Conservation (phyloP, 2,329 filamentous ascomycete genomes). For the Hymenoscyphus fructigenus region DNA sequence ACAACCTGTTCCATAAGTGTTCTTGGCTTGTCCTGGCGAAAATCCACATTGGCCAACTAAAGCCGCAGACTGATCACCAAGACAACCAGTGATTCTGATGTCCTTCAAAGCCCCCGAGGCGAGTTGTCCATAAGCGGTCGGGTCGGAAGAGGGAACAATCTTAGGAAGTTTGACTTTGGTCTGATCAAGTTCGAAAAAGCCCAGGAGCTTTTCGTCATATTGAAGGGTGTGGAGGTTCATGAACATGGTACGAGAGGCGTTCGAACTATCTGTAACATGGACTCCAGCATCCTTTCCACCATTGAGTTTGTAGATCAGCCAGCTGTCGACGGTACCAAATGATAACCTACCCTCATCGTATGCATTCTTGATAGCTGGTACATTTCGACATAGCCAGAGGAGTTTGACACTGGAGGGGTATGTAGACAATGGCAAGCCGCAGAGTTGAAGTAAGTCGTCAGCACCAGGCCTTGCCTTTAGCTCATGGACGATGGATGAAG, state of each 20-base stretch:
- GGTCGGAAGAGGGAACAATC: conserved; percentile 73
- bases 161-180: conserved; percentile 71
- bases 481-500: conserved; percentile 68
- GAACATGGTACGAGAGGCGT: conserved; percentile 86
- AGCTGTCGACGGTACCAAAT: conserved; percentile 80
- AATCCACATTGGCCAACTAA: conserved; percentile 80
- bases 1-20: conserved; percentile 83
- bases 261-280: conserved; percentile 76
- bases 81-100: conserved; percentile 70
- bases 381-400: conserved; percentile 72
- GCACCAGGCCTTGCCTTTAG: conserved; percentile 66
- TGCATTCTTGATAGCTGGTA: conserved; percentile 63
- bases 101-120: conserved; percentile 62
- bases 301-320: conserved; percentile 78
- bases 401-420: conserved; percentile 80
- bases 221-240: conserved; percentile 76
- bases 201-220: conserved; percentile 70
- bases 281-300: conserved; percentile 64
- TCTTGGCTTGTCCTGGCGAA: conserved; percentile 73
- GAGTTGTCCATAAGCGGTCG: conserved; percentile 65
- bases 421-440: conserved; percentile 76
- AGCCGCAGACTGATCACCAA: conserved; percentile 80
- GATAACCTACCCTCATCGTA: conserved; percentile 71
- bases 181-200: conserved; percentile 72
- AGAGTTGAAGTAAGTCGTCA: conserved; percentile 64